These are phyloP conservation scores for Pestalotiopsis sp. DNA, from an alignment of 2,329 filamentous ascomycete genomes.

Conservation along the genomic window DNA sequence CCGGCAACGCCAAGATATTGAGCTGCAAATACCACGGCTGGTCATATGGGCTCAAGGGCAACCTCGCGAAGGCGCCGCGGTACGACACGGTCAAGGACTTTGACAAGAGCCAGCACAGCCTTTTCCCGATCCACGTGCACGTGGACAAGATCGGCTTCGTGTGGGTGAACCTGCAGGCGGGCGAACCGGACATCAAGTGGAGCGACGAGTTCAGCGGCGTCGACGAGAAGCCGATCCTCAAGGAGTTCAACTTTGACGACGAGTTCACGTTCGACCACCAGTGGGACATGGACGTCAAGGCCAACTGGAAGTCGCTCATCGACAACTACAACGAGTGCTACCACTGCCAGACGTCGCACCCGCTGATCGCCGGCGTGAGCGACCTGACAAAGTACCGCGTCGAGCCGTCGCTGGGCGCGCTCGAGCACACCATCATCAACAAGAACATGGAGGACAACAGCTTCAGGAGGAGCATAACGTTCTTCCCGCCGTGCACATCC, in stretches of 20 bases:
- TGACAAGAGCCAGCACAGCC: conserved; percentile 56
- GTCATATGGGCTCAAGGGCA: conserved; percentile 61
- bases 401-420: conserved; percentile 33
- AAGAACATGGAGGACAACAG: conserved; percentile 33
- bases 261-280: conserved; percentile 60
- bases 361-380: conserved; percentile 58
- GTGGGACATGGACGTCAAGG: conserved; percentile 59
- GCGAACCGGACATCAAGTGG: conserved; percentile 51
- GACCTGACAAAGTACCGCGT: conserved; percentile 54
- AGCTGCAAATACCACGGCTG: conserved; percentile 66
- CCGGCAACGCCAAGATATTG: conserved; percentile 54
- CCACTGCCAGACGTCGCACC: conserved; percentile 62
- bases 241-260: conserved; percentile 46
- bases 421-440: conserved; percentile 40
- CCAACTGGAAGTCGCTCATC: conserved; percentile 63
- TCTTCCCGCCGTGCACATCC: conserved; percentile 42
- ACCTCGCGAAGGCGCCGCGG: conserved; percentile 61
- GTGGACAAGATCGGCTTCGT: conserved; percentile 57
- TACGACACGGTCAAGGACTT: conserved; percentile 60
- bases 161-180: conserved; percentile 59
- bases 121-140: conserved; percentile 58
- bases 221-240: conserved; percentile 47
- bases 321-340: conserved; percentile 72
- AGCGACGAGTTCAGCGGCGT: conserved; percentile 52
- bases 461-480: conserved; percentile 35